phyloP scores from a whole-genome alignment of 2,329 filamentous ascomycete genomes.

The Botryotinia globosa region DNA sequence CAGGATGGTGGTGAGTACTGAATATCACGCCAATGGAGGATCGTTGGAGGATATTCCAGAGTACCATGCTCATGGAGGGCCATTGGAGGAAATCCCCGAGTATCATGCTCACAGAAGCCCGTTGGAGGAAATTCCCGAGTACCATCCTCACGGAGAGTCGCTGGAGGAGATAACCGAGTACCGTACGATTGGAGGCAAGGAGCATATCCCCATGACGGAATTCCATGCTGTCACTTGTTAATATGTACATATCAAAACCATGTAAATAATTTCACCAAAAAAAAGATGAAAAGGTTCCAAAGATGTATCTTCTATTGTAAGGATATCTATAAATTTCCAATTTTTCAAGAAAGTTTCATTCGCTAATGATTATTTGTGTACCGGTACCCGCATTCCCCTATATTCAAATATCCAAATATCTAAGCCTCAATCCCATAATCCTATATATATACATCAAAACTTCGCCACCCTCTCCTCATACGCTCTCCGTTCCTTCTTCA shows the following conservation, averaged over 20 bases:
- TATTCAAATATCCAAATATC: background rate
- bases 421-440: background rate
- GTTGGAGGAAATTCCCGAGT: background rate
- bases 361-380: background rate
- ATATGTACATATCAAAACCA: background rate
- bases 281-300: background rate
- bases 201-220: slow-evolving; percentile 6
- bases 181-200: background rate
- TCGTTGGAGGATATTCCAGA: background rate
- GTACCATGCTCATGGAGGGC: background rate
- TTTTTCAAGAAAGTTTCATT: background rate
- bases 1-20: background rate
- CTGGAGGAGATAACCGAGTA: background rate
- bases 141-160: background rate
- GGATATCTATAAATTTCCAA: background rate
- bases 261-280: background rate
- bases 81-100: background rate
- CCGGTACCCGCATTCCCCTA: background rate
- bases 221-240: slow-evolving; percentile 3
- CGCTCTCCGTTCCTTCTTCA: slow-evolving; percentile 24
- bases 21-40: background rate
- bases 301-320: background rate
- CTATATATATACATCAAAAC: background rate
- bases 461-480: slow-evolving; percentile 16
- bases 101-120: background rate